A percentile compares a stretch with the other conserved stretches of the same genome.
Conservation (phyloP, 139 green algal genomes). For the Pycnococcus provasolii region DNA sequence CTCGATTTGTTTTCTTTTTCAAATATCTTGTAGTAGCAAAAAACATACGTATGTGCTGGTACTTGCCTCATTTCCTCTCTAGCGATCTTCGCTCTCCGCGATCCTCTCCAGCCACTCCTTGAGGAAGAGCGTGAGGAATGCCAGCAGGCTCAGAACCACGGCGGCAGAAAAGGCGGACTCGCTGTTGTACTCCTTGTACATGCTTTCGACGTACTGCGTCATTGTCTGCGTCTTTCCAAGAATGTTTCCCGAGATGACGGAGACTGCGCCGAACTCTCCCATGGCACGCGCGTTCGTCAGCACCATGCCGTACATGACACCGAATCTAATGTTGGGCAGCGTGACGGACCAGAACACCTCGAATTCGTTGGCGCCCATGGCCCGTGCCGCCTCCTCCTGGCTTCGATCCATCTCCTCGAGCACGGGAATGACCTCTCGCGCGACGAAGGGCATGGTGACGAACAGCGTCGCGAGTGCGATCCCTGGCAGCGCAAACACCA, state of each 20-base stretch:
- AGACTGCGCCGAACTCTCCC: constrained; percentile 79
- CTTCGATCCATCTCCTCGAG: constrained; percentile 64
- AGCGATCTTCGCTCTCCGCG: too few relatives aligned
- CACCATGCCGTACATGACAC: constrained; percentile 76
- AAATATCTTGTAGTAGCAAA: too few relatives aligned
- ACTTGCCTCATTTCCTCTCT: too few relatives aligned
- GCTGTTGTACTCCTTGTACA: constrained; percentile 68
- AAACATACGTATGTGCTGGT: too few relatives aligned
- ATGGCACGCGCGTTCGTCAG: constrained; percentile 77
- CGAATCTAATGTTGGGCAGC: constrained; percentile 77
- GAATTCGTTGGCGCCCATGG: constrained; percentile 63
- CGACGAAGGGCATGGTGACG: constrained; percentile 79
- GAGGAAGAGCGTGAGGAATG: constrained; percentile 61
- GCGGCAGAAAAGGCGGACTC: constrained; percentile 64
- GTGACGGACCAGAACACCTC: constrained; percentile 83
- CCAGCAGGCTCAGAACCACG: constrained; percentile 63
- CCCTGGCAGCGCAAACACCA: constrained; percentile 77
- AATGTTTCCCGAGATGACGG: constrained; percentile 83
- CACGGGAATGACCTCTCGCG: constrained; percentile 72
- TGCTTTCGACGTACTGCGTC: constrained; percentile 72
- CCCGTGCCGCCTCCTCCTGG: constrained; percentile 69
- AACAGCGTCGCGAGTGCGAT: constrained; percentile 80
- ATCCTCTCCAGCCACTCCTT: constrained; percentile 37
- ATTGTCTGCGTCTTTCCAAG: constrained; percentile 79
- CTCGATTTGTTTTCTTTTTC: too few relatives aligned